These are phyloP conservation scores for Fraxinus paxiana DNA, from an alignment of 305 asterid species.

Conservation along the genomic window DNA sequence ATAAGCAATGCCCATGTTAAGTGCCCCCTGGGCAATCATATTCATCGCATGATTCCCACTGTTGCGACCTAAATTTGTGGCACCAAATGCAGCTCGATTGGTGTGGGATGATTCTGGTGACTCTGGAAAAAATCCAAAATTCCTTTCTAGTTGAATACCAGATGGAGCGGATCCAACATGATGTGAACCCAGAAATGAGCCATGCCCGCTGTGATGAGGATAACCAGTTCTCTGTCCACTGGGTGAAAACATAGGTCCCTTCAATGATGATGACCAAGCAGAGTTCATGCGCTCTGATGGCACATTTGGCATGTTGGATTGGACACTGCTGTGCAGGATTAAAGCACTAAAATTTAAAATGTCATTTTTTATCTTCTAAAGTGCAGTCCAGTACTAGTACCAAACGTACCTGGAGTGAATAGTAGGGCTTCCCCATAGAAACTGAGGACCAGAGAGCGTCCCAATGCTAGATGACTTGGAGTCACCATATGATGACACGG, in stretches of 20 bases:
- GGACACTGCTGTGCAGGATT: not conserved
- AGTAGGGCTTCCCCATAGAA: slow-evolving; percentile 92
- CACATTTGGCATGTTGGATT: not conserved
- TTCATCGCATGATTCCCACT: slow-evolving; percentile 45
- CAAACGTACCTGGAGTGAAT: slow-evolving; percentile 26
- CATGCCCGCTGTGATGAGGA: slow-evolving; percentile 49
- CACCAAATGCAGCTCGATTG: slow-evolving; percentile 58
- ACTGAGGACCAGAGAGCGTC: slow-evolving; percentile 89
- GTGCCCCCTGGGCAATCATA: slow-evolving; percentile 41
- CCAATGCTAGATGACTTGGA: slow-evolving; percentile 65
- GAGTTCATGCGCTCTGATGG: slow-evolving; percentile 47
- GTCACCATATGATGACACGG: slow-evolving; percentile 49
- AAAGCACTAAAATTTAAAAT: not conserved
- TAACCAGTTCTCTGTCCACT: slow-evolving; percentile 46
- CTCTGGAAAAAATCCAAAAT: slow-evolving; percentile 69
- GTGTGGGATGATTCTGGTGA: slow-evolving; percentile 72
- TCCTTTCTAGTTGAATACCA: slow-evolving; percentile 69
- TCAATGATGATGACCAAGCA: slow-evolving; percentile 52
- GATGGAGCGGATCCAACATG: slow-evolving; percentile 97
- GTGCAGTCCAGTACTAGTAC: slow-evolving; percentile 27
- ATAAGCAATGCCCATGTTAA: slow-evolving; percentile 55
- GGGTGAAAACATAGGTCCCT: slow-evolving; percentile 48
- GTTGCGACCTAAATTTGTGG: slow-evolving; percentile 42
- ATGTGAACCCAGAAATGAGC: slow-evolving; percentile 54
- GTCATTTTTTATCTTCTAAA: not conserved